phyloP scores from a whole-genome alignment of 805 yeast genomes.

The Saccharomycopsis microspora region DNA sequence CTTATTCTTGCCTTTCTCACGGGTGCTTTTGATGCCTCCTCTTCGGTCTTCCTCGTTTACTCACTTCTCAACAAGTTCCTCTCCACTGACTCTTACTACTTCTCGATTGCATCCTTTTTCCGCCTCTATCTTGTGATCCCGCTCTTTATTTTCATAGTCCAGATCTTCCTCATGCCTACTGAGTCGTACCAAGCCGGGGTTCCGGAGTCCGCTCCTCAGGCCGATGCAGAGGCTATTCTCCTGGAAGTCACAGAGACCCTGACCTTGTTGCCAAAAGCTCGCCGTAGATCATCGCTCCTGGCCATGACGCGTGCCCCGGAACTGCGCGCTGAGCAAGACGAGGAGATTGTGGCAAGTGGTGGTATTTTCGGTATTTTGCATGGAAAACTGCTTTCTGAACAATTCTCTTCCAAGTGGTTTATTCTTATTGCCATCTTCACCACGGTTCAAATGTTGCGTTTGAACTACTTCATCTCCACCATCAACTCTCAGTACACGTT shows the following conservation, averaged over 20 bases:
- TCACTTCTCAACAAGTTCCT: constrained; percentile 40
- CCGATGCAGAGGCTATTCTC: constrained; percentile 4
- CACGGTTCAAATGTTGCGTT: constrained; percentile 79
- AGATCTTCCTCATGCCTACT: constrained; percentile 69
- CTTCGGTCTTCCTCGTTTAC: constrained; percentile 76
- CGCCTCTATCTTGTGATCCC: constrained; percentile 66
- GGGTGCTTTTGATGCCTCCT: constrained; percentile 86
- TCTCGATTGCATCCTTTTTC: constrained; percentile 45
- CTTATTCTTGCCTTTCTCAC: constrained; percentile 71
- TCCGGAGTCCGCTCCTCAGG: neutral
- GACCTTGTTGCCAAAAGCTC: constrained; percentile 3
- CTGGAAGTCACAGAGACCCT: constrained; percentile 5
- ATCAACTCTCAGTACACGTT: constrained; percentile 72
- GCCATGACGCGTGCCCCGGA: constrained; percentile 10
- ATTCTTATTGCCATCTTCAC: constrained; percentile 65
- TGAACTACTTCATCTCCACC: constrained; percentile 89
- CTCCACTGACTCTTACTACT: constrained; percentile 23
- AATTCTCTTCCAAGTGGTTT: constrained; percentile 58
- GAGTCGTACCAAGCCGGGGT: constrained; percentile 41
- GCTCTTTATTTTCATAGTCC: constrained; percentile 60
- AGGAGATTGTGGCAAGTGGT: constrained; percentile 10
- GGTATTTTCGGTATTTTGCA: constrained; percentile 77
- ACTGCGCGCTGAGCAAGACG: constrained; percentile 6
- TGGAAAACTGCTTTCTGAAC: constrained; percentile 38
- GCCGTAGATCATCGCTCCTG: constrained; percentile 16